phyloP scores from a whole-genome alignment of 306 rosid genomes.

The Alnus glutinosa region DNA sequence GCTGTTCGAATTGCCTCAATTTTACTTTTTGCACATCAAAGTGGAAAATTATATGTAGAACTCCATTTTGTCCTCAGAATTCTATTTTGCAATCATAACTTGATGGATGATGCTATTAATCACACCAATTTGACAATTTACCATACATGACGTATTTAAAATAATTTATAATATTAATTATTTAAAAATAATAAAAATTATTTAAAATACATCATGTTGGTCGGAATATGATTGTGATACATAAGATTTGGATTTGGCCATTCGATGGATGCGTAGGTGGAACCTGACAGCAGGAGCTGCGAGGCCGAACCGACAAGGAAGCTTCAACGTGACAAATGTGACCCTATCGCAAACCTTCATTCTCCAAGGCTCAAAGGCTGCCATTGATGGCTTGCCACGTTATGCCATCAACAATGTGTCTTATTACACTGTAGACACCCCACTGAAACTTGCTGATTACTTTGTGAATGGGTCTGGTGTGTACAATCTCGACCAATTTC shows the following conservation, averaged over 20 bases:
- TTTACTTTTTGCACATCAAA: too few species aligned
- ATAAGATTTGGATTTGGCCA: too few species aligned
- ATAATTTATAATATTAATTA: too few species aligned
- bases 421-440: constrained; percentile 57
- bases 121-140: too few species aligned
- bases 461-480: constrained; percentile 57
- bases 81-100: neutral
- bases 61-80: too few species aligned
- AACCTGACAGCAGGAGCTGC: constrained; percentile 85
- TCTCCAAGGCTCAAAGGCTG: constrained; percentile 42
- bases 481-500: constrained; percentile 59
- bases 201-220: too few species aligned
- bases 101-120: neutral
- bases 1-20: too few species aligned
- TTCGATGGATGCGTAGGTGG: constrained; percentile 49
- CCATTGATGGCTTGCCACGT: constrained; percentile 29
- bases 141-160: too few species aligned
- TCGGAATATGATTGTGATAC: too few species aligned
- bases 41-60: too few species aligned
- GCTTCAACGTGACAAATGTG: constrained; percentile 69
- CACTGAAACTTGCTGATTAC: constrained; percentile 75
- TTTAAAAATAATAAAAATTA: too few species aligned
- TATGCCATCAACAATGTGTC: constrained; percentile 72
- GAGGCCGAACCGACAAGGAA: constrained; percentile 86
- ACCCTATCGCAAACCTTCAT: constrained; percentile 65